Evolutionary conservation across 257 asterid genomes (phyloP).

Genomic region (Penstemon newberryi): DNA sequence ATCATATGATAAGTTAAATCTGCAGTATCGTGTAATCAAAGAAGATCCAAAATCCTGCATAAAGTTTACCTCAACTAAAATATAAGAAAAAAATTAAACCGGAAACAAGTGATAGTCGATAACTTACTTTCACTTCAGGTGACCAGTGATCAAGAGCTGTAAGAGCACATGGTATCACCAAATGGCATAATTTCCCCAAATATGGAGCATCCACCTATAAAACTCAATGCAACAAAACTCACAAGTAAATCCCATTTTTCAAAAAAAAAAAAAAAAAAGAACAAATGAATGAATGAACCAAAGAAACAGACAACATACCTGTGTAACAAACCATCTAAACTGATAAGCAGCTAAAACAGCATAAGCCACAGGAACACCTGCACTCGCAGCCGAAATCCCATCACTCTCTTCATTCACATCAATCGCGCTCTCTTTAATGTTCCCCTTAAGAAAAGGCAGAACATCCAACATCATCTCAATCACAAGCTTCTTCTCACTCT

Average conservation of each 20-base stretch:
- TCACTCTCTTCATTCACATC: constrained; percentile 61
- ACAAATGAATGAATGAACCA: constrained; percentile 2
- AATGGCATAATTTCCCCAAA: constrained; percentile 70
- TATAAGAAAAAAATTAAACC: neutral
- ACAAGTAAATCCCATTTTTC: neutral
- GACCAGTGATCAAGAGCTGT: constrained; percentile 98
- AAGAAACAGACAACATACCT: constrained; percentile 44
- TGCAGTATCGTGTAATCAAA: neutral
- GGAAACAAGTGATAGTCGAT: neutral
- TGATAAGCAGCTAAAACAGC: constrained; percentile 86
- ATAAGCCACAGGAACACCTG: constrained; percentile 75
- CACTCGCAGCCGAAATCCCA: constrained; percentile 68
- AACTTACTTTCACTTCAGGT: constrained; percentile 81
- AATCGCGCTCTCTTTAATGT: constrained; percentile 71
- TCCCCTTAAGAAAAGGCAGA: constrained; percentile 58
- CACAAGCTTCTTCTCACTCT: constrained; percentile 57
- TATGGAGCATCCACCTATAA: constrained; percentile 68
- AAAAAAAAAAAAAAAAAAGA: neutral
- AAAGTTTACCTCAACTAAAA: constrained; percentile 4
- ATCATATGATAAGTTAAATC: neutral
- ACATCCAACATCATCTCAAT: constrained; percentile 62
- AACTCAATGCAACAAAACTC: constrained; percentile 6
- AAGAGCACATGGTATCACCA: constrained; percentile 86
- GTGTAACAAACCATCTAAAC: constrained; percentile 73
- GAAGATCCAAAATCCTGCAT: neutral